These are phyloP conservation scores for Xanthoconium purpureum DNA, from an alignment of 768 basidiomycete genomes.

Conservation along the genomic window DNA sequence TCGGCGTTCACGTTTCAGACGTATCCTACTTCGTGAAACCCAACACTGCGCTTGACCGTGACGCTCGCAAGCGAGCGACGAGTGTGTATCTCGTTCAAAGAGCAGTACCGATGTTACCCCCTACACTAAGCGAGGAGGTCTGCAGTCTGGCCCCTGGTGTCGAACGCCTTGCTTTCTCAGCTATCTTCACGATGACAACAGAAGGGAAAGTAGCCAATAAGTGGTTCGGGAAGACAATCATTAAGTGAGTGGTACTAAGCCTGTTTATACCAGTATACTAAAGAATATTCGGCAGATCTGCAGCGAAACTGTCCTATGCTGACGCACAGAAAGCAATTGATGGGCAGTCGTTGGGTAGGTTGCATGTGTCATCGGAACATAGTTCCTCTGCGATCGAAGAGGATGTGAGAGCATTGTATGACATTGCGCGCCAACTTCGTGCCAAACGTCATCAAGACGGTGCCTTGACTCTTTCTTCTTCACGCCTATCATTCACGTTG, in stretches of 20 bases:
- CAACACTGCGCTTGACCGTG: slow-evolving; percentile 95
- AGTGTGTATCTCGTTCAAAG: slow-evolving; percentile 97
- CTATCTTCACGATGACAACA: slow-evolving; percentile 78
- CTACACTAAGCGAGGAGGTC: slow-evolving; percentile 85
- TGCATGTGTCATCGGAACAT: slow-evolving; percentile 57
- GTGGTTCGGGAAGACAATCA: slow-evolving; percentile 91
- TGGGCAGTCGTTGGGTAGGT: slow-evolving; percentile 55
- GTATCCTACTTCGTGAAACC: slow-evolving; percentile 94
- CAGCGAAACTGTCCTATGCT: slow-evolving; percentile 78
- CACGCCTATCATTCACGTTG: slow-evolving; percentile 71
- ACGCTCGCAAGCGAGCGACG: slow-evolving; percentile 95
- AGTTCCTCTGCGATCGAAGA: slow-evolving; percentile 58
- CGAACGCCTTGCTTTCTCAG: slow-evolving; percentile 90
- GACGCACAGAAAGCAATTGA: slow-evolving; percentile 83
- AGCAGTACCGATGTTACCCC: slow-evolving; percentile 95
- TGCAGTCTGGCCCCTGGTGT: slow-evolving; percentile 88
- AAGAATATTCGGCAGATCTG: slow-evolving; percentile 53
- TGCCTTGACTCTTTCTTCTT: slow-evolving; percentile 66
- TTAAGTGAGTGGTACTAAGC: slow-evolving; percentile 57
- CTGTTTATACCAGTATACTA: background rate
- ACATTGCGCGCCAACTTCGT: slow-evolving; percentile 70
- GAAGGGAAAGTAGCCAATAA: slow-evolving; percentile 83
- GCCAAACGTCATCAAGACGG: slow-evolving; percentile 76
- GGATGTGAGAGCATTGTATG: slow-evolving; percentile 70
- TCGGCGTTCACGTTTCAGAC: slow-evolving; percentile 95